Conservation (phyloP, 768 basidiomycete species). For the Lyophyllum shimeji region DNA sequence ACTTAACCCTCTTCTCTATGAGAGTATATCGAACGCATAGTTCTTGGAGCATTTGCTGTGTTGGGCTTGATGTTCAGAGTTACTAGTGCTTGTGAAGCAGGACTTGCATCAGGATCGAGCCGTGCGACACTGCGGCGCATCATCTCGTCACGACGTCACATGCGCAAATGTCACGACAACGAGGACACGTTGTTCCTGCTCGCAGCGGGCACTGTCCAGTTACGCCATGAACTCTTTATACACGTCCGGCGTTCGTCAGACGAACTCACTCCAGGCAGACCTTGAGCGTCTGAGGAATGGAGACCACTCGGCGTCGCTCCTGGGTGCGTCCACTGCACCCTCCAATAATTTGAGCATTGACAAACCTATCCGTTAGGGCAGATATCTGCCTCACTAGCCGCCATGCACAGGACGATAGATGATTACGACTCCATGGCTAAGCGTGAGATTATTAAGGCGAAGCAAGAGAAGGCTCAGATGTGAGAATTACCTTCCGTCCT, state of each 20-base stretch:
- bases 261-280: conserved; percentile 84
- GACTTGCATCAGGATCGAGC: too few species aligned
- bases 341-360: conserved; percentile 10
- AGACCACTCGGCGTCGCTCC: conserved; percentile 75
- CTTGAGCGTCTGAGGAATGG: conserved; percentile 80
- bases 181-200: conserved; percentile 5
- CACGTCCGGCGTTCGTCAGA: conserved; percentile 90
- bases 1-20: not conserved
- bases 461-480: conserved; percentile 96
- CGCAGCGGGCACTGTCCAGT: conserved; percentile 9
- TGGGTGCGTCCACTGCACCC: conserved; percentile 57
- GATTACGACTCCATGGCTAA: conserved; percentile 98
- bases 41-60: not conserved
- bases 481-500: conserved; percentile 33
- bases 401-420: conserved; percentile 91
- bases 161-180: conserved; percentile 17
- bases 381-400: conserved; percentile 95
- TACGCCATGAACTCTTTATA: conserved; percentile 88
- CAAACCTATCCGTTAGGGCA: conserved; percentile 65
- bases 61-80: too few species aligned
- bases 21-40: too few species aligned
- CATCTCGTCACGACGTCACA: not conserved
- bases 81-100: too few species aligned
- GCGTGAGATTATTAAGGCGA: conserved; percentile 93
- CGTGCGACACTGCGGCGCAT: too few species aligned